phyloP scores from a whole-genome alignment of 257 asterid species.

The Penstemon barbatus region DNA sequence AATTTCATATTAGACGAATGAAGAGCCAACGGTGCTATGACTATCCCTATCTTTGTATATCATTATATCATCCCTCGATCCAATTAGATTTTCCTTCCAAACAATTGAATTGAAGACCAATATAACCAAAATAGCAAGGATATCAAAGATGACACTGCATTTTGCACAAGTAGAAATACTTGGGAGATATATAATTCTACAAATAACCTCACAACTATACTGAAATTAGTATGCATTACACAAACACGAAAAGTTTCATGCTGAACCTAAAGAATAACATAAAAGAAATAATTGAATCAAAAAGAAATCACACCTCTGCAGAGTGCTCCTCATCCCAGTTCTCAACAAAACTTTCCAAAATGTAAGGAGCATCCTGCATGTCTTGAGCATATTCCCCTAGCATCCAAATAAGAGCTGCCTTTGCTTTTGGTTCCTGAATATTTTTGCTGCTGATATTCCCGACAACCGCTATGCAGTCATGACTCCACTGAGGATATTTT shows the following conservation, averaged over 20 bases:
- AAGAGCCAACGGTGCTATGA: background rate
- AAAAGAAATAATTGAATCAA: background rate
- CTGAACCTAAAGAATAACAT: background rate
- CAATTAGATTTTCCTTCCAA: background rate
- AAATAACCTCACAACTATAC: background rate
- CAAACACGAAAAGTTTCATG: constrained; percentile 1
- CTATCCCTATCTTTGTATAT: background rate
- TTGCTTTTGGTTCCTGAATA: constrained; percentile 96
- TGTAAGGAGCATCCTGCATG: constrained; percentile 97
- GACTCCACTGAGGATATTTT: constrained; percentile 99
- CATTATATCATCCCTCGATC: background rate
- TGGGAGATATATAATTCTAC: background rate
- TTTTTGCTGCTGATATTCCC: constrained; percentile 97
- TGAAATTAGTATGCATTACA: background rate
- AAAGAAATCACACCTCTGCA: constrained; percentile 78
- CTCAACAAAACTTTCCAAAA: constrained; percentile 79
- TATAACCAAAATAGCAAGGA: constrained; percentile 1
- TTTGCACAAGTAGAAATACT: background rate
- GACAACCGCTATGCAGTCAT: constrained; percentile 97
- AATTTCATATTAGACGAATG: constrained; percentile 8
- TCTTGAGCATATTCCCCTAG: constrained; percentile 98
- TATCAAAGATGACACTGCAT: background rate
- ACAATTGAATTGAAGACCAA: constrained; percentile 15
- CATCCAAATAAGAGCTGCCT: constrained; percentile 99
- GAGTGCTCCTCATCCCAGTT: constrained; percentile 98